A percentile compares a stretch with the other conserved stretches of the same genome.
Conservation (phyloP, 2,329 filamentous ascomycete species). For the Gremmenia infestans region DNA sequence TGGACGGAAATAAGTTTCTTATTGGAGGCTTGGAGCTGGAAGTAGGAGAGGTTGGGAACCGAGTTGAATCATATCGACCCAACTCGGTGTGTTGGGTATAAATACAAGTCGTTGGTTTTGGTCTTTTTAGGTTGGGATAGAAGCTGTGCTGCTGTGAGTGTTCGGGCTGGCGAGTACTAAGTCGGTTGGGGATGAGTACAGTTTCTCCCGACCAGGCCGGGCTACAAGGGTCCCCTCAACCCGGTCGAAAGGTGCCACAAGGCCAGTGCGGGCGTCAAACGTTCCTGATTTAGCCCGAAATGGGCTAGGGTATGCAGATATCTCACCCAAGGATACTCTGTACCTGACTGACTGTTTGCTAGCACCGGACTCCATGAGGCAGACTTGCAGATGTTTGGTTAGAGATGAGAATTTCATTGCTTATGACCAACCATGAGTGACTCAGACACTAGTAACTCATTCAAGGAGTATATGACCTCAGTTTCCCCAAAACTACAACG, state of each 20-base stretch:
- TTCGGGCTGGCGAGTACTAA: not conserved
- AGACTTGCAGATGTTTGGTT: too few species aligned
- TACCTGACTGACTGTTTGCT: not conserved
- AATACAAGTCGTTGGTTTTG: not conserved
- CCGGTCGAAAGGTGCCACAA: not conserved
- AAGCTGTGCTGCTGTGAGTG: not conserved
- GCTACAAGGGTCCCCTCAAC: not conserved
- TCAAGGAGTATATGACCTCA: not conserved
- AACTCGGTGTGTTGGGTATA: not conserved
- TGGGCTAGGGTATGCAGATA: not conserved
- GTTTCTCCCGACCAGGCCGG: not conserved
- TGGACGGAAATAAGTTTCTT: not conserved
- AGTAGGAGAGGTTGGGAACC: too few species aligned
- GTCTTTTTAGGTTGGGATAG: not conserved
- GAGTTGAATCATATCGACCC: too few species aligned
- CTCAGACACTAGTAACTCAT: not conserved
- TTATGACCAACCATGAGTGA: not conserved
- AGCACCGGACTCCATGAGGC: too few species aligned
- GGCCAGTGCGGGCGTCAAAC: not conserved
- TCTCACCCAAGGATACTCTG: not conserved
- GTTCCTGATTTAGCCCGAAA: not conserved
- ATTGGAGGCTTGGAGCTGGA: too few species aligned
- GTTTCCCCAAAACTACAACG: not conserved
- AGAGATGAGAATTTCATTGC: too few species aligned
- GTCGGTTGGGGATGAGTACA: not conserved